Evolutionary conservation across 1,139 yeast genomes (phyloP), one percentile per base, ranked within the genome.

Genomic region (Pichia sp.): DNA sequence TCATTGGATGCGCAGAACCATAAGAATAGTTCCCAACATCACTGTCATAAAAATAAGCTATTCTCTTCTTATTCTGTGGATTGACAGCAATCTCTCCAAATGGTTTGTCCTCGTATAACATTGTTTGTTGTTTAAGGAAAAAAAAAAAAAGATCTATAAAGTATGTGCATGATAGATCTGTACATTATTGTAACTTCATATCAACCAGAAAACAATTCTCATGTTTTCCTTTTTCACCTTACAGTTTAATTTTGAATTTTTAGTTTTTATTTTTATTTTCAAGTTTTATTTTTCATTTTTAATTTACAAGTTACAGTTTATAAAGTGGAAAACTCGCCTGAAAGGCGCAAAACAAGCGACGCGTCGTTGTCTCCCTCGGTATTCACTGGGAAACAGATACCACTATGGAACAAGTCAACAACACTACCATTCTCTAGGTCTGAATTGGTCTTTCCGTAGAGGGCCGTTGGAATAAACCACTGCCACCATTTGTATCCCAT

Each of bases 1-100:
- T 93, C 98, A 91, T 91, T 49, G 97, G 97, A 70, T 93, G 99
- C 31, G 97, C 97, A 11, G 97, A 95, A 55, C 98, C 98, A 68
- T 93, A 93, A 46, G 97, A 96, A 70, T 91, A 93, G 72, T 93
- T 93, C 39, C 98, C 98, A 49, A 93, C 96, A 68, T 93, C 98
- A 44, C 96, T 73, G 64, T 81, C 87, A 61, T 81, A 81, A 63
- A 81, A 81, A 62, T 81, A 81, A 1, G 87, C 86, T 44, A 81
- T 84, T 48, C 83, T 72, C 62, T 79, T 77, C 71, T 81, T 83
- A 54, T 79, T 81, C 56, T 73, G 75, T 27, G 85, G 75, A 60
- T 75, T 74, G 52, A 81, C 79, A 56, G 73, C 73, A 54, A 82
- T 69, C 18, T 83, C 81, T 60, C 81, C 87, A 67, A 82, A 77